Evolutionary conservation across 306 rosid genomes (phyloP).

Genomic region (Fagus sylvatica): DNA sequence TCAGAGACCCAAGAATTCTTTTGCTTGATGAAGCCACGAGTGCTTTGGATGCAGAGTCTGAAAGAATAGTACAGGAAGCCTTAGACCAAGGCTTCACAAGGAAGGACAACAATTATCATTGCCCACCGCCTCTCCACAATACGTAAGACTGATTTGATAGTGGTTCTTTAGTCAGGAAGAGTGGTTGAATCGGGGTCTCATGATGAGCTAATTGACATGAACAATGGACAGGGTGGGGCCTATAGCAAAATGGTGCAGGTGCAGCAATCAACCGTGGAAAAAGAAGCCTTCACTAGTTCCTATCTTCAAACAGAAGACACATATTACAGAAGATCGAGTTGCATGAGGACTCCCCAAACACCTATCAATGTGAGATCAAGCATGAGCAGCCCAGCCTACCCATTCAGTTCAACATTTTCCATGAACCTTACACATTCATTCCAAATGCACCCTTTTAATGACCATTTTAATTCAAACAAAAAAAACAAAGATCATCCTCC

Average conservation of each 20-base stretch:
- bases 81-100: constrained; percentile 66
- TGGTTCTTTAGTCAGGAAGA: constrained; percentile 69
- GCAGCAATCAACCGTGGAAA: constrained; percentile 49
- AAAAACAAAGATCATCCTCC: constrained; percentile 22
- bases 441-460: constrained; percentile 20
- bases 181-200: constrained; percentile 77
- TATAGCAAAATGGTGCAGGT: constrained; percentile 63
- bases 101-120: constrained; percentile 74
- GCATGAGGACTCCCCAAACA: constrained; percentile 9
- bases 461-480: constrained; percentile 7
- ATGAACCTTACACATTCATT: constrained; percentile 41
- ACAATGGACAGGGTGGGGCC: constrained; percentile 54
- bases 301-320: not conserved
- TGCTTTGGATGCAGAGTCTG: constrained; percentile 84
- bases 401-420: constrained; percentile 55
- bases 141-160: constrained; percentile 54
- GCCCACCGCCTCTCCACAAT: constrained; percentile 82
- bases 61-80: constrained; percentile 68
- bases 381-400: constrained; percentile 37
- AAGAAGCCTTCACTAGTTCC: constrained; percentile 11
- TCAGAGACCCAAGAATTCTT: constrained; percentile 72
- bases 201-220: constrained; percentile 46
- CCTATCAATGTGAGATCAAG: constrained; percentile 6
- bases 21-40: constrained; percentile 92
- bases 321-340: not conserved